Conservation (phyloP, 2,329 filamentous ascomycete species). For the Pseudohalonectria lignicola region DNA sequence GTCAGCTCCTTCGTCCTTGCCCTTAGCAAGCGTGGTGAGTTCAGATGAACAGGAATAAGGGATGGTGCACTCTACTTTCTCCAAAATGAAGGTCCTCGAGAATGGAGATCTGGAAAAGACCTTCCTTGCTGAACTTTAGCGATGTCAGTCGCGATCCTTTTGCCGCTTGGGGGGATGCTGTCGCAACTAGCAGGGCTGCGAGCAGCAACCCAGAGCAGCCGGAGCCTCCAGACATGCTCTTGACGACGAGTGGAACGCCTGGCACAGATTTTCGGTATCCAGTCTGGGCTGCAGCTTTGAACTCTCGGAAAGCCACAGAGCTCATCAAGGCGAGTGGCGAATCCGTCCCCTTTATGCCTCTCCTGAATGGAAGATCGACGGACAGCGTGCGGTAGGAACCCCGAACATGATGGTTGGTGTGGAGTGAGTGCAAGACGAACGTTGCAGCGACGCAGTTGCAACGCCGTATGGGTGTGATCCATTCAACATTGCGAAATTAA, state of each 20-base stretch:
- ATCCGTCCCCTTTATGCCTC: too few relatives aligned
- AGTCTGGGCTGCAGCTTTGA: background rate
- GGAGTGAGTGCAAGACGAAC: background rate
- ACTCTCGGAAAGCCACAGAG: too few relatives aligned
- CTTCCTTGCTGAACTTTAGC: conserved; percentile 26
- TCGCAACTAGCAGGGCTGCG: too few relatives aligned
- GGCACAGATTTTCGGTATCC: background rate
- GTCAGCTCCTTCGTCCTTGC: background rate
- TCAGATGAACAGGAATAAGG: background rate
- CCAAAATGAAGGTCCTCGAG: conserved; percentile 65
- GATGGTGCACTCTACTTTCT: conserved; percentile 35
- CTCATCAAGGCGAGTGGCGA: too few relatives aligned
- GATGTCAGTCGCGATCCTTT: conserved; percentile 10
- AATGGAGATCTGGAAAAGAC: conserved; percentile 42
- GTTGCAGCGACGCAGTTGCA: background rate
- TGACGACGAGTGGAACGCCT: background rate
- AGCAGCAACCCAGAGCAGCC: background rate
- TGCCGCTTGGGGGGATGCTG: background rate
- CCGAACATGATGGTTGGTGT: too few relatives aligned
- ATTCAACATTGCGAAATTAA: too few relatives aligned
- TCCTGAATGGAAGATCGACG: too few relatives aligned
- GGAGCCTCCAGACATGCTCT: background rate
- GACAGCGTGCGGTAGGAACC: too few relatives aligned
- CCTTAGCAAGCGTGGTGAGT: background rate
- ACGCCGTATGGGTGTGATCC: background rate